Evolutionary conservation across 2,329 filamentous ascomycete species (phyloP), one percentile per base, ranked within the genome.

Genomic region (Akanthomyces muscarius): DNA sequence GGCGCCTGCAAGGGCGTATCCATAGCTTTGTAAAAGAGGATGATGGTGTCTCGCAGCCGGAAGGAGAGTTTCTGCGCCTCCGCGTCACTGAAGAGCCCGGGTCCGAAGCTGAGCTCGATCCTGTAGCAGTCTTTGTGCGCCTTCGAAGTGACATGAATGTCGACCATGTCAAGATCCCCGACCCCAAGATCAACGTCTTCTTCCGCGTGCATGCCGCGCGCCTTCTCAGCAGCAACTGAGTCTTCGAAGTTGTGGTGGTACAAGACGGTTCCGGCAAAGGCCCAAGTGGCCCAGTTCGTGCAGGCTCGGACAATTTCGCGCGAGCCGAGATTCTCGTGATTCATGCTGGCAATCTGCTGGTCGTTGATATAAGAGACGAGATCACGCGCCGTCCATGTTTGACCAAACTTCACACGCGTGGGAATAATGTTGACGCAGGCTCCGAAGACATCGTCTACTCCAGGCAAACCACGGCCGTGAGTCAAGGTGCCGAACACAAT

Each of bases 181-280:
- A 78, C 2, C 18, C 70, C n/a, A 78, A 80, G 62, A 72, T 75
- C 1, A 65, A 69, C 2, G 58, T 79, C 69, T 79, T 79, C 69
- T 80, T 79, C 63, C 52, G 72, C 3, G 69, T 71, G 33, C 72
- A 78, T 65, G 76, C 77, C 0, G 75, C 53, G 53, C 36, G 44
- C 53, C 28, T 5, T 25, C 16, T 50, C 47, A 30, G 2, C 25
- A 28, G 47, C 25, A 30, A 33, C 53, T 18, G n/a, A 10, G 3
- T 45, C 53, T 11, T 56, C 53, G 7, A 56, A 45, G 18, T 56
- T 56, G 41, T 56, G 53, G 25, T 56, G 41, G 21, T 56, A 56
- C 5, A 56, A 36, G 28, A 56, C 53, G 11, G 53, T 42, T 25
- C 33, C 38, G 21, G 53, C 53, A 42, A 42, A 56, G 18, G 53